These are phyloP conservation scores for Fraxinus nigra DNA, from an alignment of 305 asterid species.

Conservation along the genomic window DNA sequence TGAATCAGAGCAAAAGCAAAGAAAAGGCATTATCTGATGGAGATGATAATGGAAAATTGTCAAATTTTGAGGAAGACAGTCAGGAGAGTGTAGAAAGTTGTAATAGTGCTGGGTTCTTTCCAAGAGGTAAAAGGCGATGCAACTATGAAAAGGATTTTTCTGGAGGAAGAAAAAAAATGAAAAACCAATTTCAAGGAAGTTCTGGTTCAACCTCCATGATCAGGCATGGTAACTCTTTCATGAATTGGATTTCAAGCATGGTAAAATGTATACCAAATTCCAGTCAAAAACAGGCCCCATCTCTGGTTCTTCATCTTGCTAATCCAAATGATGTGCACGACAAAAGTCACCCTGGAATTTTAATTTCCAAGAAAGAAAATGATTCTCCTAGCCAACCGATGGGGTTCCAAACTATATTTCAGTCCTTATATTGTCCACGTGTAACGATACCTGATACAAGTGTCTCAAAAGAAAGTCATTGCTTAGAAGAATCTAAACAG, in stretches of 20 bases:
- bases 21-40: conserved; percentile 45
- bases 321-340: conserved; percentile 23
- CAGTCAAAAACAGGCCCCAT: conserved; percentile 35
- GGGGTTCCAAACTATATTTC: conserved; percentile 61
- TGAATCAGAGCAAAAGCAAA: conserved; percentile 45
- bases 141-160: conserved; percentile 26
- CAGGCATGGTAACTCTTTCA: conserved; percentile 54
- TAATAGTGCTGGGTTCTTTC: conserved; percentile 43
- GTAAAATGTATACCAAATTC: conserved; percentile 52
- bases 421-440: conserved; percentile 47
- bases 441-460: conserved; percentile 24
- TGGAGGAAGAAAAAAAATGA: conserved; percentile 51
- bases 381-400: conserved; percentile 26
- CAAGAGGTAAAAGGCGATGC: conserved; percentile 38
- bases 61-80: conserved; percentile 43
- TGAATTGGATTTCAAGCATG: conserved; percentile 80
- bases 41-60: conserved; percentile 28
- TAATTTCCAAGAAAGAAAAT: background rate
- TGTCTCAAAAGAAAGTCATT: conserved; percentile 23
- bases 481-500: conserved; percentile 30
- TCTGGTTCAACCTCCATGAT: conserved; percentile 29
- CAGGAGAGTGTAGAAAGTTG: conserved; percentile 73
- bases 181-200: conserved; percentile 29
- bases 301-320: conserved; percentile 36
- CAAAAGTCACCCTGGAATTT: conserved; percentile 2